Evolutionary conservation across 306 rosid genomes (phyloP).

Genomic region (Begonia loranthoides): DNA sequence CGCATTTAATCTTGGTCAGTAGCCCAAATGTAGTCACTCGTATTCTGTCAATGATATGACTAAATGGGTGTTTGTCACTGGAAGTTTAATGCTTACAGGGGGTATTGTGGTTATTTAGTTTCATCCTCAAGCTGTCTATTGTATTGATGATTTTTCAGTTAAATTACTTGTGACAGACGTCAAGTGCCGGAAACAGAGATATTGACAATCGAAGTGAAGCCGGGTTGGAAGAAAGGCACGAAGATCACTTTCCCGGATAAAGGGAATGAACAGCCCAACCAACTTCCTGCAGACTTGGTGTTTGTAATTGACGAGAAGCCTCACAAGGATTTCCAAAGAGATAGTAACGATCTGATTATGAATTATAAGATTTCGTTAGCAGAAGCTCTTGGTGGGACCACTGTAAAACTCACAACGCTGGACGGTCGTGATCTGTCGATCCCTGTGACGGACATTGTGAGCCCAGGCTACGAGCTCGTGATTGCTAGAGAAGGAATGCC

Average conservation of each 20-base stretch:
- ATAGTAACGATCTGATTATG: constrained; percentile 64
- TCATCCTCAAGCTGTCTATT: background rate
- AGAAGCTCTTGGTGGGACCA: constrained; percentile 82
- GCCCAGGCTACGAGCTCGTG: constrained; percentile 64
- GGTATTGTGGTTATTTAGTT: too few species aligned
- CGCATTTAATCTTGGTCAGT: too few species aligned
- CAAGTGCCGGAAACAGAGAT: constrained; percentile 58
- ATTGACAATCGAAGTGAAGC: constrained; percentile 69
- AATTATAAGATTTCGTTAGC: constrained; percentile 54
- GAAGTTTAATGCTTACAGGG: too few species aligned
- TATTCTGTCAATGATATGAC: too few species aligned
- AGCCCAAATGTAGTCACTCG: too few species aligned
- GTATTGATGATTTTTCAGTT: background rate
- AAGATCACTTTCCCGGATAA: constrained; percentile 87
- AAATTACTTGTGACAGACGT: constrained; percentile 19
- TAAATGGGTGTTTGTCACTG: too few species aligned
- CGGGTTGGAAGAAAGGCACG: constrained; percentile 96
- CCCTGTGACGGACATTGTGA: constrained; percentile 57
- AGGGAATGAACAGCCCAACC: constrained; percentile 74
- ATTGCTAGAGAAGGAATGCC: constrained; percentile 89
- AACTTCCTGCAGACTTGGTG: constrained; percentile 69
- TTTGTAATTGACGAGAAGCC: constrained; percentile 92
- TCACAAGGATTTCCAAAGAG: constrained; percentile 58
- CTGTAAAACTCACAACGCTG: constrained; percentile 35
- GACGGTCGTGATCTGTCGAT: constrained; percentile 38